phyloP scores from a whole-genome alignment of 225 moss, liverwort and hornwort species.

The Pleurozium schreberi region DNA sequence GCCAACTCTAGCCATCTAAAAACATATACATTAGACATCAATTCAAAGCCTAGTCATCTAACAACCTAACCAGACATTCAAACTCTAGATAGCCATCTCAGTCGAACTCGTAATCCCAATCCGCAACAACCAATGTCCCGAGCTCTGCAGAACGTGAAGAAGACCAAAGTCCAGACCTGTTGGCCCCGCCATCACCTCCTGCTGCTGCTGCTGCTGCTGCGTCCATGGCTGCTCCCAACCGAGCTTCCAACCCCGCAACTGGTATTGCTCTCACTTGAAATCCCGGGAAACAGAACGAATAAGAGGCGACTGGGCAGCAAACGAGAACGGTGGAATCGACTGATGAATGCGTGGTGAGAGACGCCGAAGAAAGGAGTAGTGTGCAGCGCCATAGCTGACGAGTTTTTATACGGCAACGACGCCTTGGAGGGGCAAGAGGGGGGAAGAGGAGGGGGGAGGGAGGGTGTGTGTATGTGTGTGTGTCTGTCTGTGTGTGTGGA shows the following conservation, averaged over 20 bases:
- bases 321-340: neutral
- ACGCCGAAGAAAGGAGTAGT: neutral
- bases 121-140: neutral
- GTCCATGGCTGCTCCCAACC: neutral
- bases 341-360: neutral
- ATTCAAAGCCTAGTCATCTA: no score
- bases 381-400: neutral
- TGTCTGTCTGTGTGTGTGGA: neutral
- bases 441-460: neutral
- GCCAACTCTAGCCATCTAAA: neutral
- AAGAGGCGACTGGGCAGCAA: neutral
- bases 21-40: no score
- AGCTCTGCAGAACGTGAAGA: neutral
- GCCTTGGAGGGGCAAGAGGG: neutral
- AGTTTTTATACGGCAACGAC: neutral
- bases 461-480: neutral
- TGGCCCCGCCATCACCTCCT: neutral
- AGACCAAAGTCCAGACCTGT: neutral
- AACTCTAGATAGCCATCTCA: neutral
- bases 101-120: neutral
- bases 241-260: neutral
- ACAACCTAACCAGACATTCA: no score
- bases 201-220: neutral
- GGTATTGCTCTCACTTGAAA: neutral
- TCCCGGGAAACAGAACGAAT: neutral